Conservation (phyloP, 2,329 filamentous ascomycete species). For the Trichoderma lentiforme region DNA sequence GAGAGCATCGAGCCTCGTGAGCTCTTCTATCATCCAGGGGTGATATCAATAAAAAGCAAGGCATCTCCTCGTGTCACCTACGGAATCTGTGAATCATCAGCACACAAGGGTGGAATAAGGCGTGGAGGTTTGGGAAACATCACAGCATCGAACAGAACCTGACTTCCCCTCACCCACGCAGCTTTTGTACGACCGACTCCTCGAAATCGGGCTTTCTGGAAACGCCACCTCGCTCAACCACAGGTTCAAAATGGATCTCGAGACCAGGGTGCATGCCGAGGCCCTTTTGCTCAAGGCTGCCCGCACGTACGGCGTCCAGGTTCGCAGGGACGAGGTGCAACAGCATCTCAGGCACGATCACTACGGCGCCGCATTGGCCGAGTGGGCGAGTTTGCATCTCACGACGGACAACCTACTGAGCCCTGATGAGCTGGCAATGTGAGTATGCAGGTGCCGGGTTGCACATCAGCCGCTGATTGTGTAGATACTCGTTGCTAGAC, state of each 20-base stretch:
- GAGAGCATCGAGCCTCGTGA: background rate
- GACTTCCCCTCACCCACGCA: background rate
- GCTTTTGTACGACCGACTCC: constrained; percentile 24
- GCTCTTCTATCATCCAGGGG: background rate
- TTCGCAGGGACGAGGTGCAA: constrained; percentile 37
- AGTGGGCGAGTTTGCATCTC: constrained; percentile 51
- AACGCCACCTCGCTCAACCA: constrained; percentile 33
- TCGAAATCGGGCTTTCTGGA: constrained; percentile 7
- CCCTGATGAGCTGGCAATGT: constrained; percentile 53
- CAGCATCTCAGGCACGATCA: constrained; percentile 35
- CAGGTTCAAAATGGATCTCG: constrained; percentile 30
- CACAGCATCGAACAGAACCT: background rate
- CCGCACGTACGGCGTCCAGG: constrained; percentile 32
- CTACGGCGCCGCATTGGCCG: constrained; percentile 36
- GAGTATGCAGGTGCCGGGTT: constrained; percentile 25
- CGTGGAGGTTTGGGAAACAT: background rate
- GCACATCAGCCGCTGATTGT: background rate
- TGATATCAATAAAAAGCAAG: background rate
- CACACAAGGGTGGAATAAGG: background rate
- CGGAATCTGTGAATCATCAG: background rate
- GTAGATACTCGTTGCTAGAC: constrained; percentile 50
- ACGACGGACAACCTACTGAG: constrained; percentile 51
- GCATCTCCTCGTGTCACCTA: background rate
- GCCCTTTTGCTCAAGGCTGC: constrained; percentile 33
- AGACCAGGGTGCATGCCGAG: constrained; percentile 31